Evolutionary conservation across 2,329 filamentous ascomycete species (phyloP), one percentile per base, ranked within the genome.

Genomic region (Xylaria sp.): DNA sequence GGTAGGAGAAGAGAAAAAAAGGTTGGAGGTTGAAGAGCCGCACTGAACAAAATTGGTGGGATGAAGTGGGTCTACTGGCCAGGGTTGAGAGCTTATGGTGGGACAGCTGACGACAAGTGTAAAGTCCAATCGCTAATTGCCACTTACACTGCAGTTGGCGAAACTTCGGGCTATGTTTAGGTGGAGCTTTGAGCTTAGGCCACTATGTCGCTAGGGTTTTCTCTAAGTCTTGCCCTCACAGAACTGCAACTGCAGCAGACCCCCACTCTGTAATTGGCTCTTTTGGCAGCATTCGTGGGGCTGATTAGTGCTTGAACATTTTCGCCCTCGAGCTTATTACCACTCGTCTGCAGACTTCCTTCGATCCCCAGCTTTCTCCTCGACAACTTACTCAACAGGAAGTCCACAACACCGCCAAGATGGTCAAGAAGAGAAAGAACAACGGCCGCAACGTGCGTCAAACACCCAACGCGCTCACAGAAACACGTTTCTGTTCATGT

Each of bases 401-500:
- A 67, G 58, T 57, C 68, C 33, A 72, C 65, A 74, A 74, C 69
- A 87, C 84, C 83, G 86, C 78, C 82, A 90, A 83, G 76, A 90
- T 90, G 88, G 87, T 89, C 80, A 90, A 90, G 87, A 90, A 90
- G 86, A 88, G 88, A 86, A 88, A 88, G 83, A 87, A 82, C 83
- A 90, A 90, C 69, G 69, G 69, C 61, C 69, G 69, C 61, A 70
- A 70, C 66, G 86, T 87, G 83, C 77, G 84, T 79, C 58, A 70
- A 61, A 67, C 66, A 38, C 58, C 61, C 64, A n/a, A 58, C 63
- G 49, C 45, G n/a, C 25, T 22, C 1, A 38, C 51, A 4, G 20
- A 17, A n/a, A 9, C 39, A 6, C 17, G 5, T n/a, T 44, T 3
- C 17, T 20, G 3, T 47, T 15, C 9, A 27, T 51, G n/a, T 33